Percentiles rank a stretch among this genome's conserved stretches.
phyloP scores from a whole-genome alignment of 345 rosid genomes.

The Eucalyptus grandis region DNA sequence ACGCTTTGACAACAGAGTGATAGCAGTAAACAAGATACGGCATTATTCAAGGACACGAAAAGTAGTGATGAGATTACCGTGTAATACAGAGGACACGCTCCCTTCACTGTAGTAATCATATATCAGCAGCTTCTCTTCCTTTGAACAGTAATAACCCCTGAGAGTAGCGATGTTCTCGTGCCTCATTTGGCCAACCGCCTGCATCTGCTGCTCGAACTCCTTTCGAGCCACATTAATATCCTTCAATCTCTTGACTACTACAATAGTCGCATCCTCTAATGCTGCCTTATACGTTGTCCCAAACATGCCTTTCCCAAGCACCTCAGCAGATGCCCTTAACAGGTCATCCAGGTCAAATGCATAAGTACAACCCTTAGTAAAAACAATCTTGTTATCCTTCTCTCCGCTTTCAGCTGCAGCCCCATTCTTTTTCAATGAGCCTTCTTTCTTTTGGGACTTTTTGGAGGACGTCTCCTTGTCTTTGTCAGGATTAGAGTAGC shows the following conservation, averaged over 20 bases:
- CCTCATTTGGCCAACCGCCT: slow-evolving; percentile 42
- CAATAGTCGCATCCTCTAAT: slow-evolving; percentile 66
- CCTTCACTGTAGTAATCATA: slow-evolving; percentile 54
- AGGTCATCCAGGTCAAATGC: slow-evolving; percentile 72
- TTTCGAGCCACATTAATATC: slow-evolving; percentile 47
- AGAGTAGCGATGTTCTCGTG: slow-evolving; percentile 74
- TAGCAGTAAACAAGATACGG: neutral
- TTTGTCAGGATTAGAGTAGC: slow-evolving; percentile 19
- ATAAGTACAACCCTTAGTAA: slow-evolving; percentile 61
- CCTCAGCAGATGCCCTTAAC: slow-evolving; percentile 89
- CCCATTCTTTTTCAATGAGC: slow-evolving; percentile 24
- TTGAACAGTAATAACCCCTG: slow-evolving; percentile 72
- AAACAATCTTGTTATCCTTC: slow-evolving; percentile 45
- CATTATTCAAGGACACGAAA: neutral
- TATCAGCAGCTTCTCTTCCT: slow-evolving; percentile 87
- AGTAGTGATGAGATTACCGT: slow-evolving; percentile 32
- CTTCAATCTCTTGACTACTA: slow-evolving; percentile 84
- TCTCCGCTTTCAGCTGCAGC: slow-evolving; percentile 27
- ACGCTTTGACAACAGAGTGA: neutral
- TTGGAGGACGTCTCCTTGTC: neutral
- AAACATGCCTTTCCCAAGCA: slow-evolving; percentile 75
- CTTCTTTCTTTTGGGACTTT: slow-evolving; percentile 28
- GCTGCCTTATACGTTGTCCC: slow-evolving; percentile 82
- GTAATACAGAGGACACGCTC: slow-evolving; percentile 60
- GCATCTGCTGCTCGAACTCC: slow-evolving; percentile 85